Base-by-base conservation (phyloP, 2,329 filamentous ascomycete species). In the Colletotrichum ledebouriae region DNA sequence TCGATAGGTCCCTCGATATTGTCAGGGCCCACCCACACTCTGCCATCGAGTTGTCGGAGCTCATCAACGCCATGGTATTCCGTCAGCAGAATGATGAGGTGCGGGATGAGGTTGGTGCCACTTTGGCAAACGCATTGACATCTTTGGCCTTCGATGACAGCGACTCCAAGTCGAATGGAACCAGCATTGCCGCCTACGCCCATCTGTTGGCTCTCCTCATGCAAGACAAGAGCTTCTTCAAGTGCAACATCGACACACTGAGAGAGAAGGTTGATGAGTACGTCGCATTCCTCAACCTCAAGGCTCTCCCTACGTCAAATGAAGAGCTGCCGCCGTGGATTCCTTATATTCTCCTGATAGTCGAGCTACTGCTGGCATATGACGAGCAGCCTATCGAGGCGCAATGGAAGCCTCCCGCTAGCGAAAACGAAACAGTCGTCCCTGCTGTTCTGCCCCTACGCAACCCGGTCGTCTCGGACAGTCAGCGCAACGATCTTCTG, bases 301-400 rank as follows among this genome's bases (percentile, higher is more conserved):
- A 86, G 0, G 55, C 42, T 29, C 56, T 56, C 9, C 62, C 66
- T 6, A 66, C 47, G 6, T 69, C 66, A 37, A 66, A 49, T 10
- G 93, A 97, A 56, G 92, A 96, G 67, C 84, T 94, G n/a, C 92
- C 94, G 4, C 92, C 94, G 1, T 99, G 95, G 94, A 91, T 98
- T 71, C 92, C 94, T 12, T 94, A 96, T 75, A 89, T 98, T 37
- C 84, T 99, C 39, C 85, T 98, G 15, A 92, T 99, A 57, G 86
- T 98, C 56, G 96, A 99, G 82, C 92, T 92, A 60, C 84, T 98
- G 37, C 84, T 99, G n/a, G 91, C 92, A 13, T 92, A 97, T 73
- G 96, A 98, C 78, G 91, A 93, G 73, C 90, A 95, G 71, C 94
- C 94, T 3, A 83, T 87, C 4, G 87, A 92, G 67, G 90, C 92